Conservation (phyloP, 2,329 filamentous ascomycete genomes). For the Talaromyces sp. region DNA sequence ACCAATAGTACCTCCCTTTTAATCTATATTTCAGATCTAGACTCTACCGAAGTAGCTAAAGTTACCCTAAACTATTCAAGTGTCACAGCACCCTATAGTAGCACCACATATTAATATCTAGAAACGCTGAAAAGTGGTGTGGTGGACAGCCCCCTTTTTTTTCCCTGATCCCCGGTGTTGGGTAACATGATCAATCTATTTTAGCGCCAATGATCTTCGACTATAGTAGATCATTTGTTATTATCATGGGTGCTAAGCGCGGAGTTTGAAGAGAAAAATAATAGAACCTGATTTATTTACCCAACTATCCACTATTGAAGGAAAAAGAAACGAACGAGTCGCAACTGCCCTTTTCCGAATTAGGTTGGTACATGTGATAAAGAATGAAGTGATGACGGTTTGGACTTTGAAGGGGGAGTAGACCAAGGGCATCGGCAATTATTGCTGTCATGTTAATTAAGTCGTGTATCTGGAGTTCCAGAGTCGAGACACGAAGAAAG, state of each 20-base stretch:
- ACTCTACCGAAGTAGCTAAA: background rate
- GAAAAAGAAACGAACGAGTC: slow-evolving; percentile 4
- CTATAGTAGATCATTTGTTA: slow-evolving; percentile 1
- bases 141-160: background rate
- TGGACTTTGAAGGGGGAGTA: background rate
- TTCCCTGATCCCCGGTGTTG: slow-evolving; percentile 4
- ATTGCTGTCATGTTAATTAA: background rate
- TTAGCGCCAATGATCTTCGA: slow-evolving; percentile 1
- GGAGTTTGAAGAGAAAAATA: background rate
- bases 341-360: slow-evolving; percentile 2
- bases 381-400: background rate
- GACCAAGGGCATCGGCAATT: background rate
- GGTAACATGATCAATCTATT: slow-evolving; percentile 11
- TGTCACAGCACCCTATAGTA: background rate
- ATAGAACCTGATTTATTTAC: background rate
- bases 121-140: background rate
- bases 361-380: slow-evolving; percentile 12
- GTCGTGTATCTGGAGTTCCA: background rate
- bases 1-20: background rate
- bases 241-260: slow-evolving; percentile 9
- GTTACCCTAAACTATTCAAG: background rate
- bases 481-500: background rate
- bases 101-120: background rate
- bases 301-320: background rate
- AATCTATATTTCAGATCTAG: background rate